Conservation (phyloP, 164 flowering plant species). For the Umbilicus rupestris region DNA sequence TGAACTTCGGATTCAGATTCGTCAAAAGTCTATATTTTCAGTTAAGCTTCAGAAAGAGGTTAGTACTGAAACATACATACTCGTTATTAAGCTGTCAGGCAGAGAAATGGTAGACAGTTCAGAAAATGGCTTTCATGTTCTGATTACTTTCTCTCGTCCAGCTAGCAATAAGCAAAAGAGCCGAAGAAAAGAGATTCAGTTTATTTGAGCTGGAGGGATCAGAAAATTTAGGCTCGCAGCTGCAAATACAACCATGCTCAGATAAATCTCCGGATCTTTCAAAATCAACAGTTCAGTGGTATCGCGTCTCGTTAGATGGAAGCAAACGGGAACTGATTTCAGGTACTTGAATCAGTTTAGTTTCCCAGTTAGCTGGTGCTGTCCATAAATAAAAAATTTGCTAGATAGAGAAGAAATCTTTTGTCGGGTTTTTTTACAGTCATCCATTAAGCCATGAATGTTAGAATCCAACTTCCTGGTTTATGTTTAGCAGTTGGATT, state of each 20-base stretch:
- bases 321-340: conserved; percentile 43
- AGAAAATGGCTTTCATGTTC: not conserved
- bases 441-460: not conserved
- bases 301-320: conserved; percentile 36
- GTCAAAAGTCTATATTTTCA: conserved; percentile 74
- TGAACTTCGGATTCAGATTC: conserved; percentile 67
- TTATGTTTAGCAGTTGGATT: not conserved
- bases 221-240: conserved; percentile 42
- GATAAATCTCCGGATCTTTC: conserved; percentile 36
- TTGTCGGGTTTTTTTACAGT: not conserved
- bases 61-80: not conserved
- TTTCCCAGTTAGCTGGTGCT: not conserved
- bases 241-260: conserved; percentile 31
- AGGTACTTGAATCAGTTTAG: conserved; percentile 22
- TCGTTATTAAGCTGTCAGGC: too few relatives aligned
- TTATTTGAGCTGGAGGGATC: conserved; percentile 41
- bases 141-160: conserved; percentile 14
- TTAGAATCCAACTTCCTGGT: not conserved
- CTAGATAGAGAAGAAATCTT: not conserved
- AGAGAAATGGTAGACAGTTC: not conserved
- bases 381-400: not conserved
- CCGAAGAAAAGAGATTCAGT: conserved; percentile 24
- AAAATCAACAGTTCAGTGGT: conserved; percentile 57
- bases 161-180: conserved; percentile 45
- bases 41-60: conserved; percentile 89